These are phyloP conservation scores for Aegle marmelos DNA, from an alignment of 345 rosid genomes.

Conservation along the genomic window DNA sequence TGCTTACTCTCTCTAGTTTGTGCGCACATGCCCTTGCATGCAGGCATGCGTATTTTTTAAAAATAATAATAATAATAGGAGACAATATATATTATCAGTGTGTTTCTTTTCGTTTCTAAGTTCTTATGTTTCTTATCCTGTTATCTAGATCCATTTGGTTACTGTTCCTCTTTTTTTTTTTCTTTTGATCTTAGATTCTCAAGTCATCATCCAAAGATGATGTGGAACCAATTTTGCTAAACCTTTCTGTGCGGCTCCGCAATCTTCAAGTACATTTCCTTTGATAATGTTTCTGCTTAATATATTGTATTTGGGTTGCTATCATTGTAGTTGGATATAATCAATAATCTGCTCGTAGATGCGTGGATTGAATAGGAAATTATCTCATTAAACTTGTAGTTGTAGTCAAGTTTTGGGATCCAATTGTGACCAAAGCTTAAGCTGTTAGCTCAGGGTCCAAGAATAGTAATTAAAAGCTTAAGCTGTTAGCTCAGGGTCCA, in stretches of 20 bases:
- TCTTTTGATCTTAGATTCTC: constrained; percentile 52
- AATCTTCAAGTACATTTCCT: constrained; percentile 68
- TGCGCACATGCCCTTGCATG: not conserved
- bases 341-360: not conserved
- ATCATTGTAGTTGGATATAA: not conserved
- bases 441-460: too few relatives aligned
- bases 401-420: not conserved
- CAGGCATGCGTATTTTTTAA: not conserved
- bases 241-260: constrained; percentile 82
- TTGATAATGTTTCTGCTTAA: not conserved
- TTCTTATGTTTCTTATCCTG: not conserved
- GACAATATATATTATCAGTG: not conserved
- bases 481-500: not conserved
- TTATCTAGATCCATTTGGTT: constrained; percentile 11
- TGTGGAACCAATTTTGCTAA: constrained; percentile 79
- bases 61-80: not conserved
- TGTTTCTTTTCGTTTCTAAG: not conserved
- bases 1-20: not conserved
- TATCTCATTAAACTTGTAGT: not conserved
- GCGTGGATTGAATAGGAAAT: not conserved
- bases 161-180: not conserved
- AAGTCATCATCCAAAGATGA: constrained; percentile 77
- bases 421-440: too few relatives aligned
- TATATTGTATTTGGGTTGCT: not conserved
- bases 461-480: too few relatives aligned